Evolutionary conservation across 2,329 filamentous ascomycete genomes (phyloP).

Genomic region (Calonectria hongkongensis): DNA sequence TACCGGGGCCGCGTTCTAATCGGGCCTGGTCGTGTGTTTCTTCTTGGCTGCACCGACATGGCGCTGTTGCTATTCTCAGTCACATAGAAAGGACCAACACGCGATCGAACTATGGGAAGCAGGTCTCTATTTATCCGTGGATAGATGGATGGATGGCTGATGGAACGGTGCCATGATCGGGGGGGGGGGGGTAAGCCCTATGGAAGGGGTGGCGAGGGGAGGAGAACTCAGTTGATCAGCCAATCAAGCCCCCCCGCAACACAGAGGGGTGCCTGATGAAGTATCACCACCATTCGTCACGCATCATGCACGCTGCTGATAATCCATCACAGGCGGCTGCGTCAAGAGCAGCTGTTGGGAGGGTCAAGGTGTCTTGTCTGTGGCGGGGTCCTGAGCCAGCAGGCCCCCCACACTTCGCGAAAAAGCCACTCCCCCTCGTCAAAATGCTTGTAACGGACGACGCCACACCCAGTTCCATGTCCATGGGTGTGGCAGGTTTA

Average conservation of each 20-base stretch:
- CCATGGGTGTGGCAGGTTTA: not conserved
- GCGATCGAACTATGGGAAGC: not conserved
- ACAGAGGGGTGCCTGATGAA: not conserved
- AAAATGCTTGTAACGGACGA: slow-evolving; percentile 7
- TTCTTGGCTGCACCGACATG: not conserved
- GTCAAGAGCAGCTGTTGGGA: not conserved
- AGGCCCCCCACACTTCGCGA: not conserved
- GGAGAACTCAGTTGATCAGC: not conserved
- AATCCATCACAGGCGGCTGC: not conserved
- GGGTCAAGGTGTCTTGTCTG: not conserved
- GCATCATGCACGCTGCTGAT: slow-evolving; percentile 1
- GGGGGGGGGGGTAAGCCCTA: not conserved
- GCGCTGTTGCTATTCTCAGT: not conserved
- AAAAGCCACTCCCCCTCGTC: slow-evolving; percentile 6
- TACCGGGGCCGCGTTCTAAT: not conserved
- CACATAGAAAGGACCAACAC: too few species aligned
- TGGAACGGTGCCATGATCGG: slow-evolving; percentile 19
- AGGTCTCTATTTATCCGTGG: slow-evolving; percentile 11
- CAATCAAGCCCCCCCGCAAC: not conserved
- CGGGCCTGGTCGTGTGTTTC: not conserved
- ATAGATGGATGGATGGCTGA: slow-evolving; percentile 8
- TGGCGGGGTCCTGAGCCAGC: not conserved
- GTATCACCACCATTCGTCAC: not conserved
- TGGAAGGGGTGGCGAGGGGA: not conserved
- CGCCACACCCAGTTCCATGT: slow-evolving; percentile 22